These are phyloP conservation scores for Moringa oleifera DNA, from an alignment of 345 rosid species.

Conservation along the genomic window DNA sequence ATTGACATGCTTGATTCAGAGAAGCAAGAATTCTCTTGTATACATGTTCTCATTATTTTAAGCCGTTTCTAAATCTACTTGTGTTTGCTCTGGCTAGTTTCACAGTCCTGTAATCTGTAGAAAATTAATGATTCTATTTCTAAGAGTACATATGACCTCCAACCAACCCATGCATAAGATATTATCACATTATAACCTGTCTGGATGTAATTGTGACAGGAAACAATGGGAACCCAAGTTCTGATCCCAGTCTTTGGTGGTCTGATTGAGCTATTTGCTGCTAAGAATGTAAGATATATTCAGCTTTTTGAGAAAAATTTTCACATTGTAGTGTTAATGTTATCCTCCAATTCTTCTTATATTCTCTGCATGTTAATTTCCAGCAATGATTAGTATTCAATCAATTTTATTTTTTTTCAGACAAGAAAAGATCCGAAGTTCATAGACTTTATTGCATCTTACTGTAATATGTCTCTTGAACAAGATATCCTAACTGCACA, in stretches of 20 bases:
- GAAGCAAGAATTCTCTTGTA: too few species aligned
- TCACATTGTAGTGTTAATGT: neutral
- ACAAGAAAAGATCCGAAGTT: conserved; percentile 51
- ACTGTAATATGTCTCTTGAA: conserved; percentile 29
- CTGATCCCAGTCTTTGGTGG: conserved; percentile 70
- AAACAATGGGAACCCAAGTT: conserved; percentile 49
- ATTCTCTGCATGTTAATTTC: neutral
- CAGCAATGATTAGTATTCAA: neutral
- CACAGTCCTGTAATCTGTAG: too few species aligned
- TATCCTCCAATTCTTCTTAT: neutral
- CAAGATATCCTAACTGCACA: conserved; percentile 23
- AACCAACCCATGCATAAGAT: too few species aligned
- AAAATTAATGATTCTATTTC: too few species aligned
- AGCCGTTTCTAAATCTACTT: too few species aligned
- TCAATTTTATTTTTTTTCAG: conserved; percentile 38
- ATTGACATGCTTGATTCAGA: too few species aligned
- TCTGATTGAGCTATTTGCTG: conserved; percentile 72
- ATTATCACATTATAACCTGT: too few species aligned
- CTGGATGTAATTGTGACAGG: conserved; percentile 31
- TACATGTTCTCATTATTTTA: too few species aligned
- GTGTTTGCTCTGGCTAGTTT: too few species aligned
- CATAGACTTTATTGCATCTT: conserved; percentile 40
- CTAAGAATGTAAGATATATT: conserved; percentile 42
- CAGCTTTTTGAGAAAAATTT: conserved; percentile 6
- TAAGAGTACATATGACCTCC: too few species aligned